phyloP scores from a whole-genome alignment of 1,284 basidiomycete genomes.

The Prillingera fragicola region DNA sequence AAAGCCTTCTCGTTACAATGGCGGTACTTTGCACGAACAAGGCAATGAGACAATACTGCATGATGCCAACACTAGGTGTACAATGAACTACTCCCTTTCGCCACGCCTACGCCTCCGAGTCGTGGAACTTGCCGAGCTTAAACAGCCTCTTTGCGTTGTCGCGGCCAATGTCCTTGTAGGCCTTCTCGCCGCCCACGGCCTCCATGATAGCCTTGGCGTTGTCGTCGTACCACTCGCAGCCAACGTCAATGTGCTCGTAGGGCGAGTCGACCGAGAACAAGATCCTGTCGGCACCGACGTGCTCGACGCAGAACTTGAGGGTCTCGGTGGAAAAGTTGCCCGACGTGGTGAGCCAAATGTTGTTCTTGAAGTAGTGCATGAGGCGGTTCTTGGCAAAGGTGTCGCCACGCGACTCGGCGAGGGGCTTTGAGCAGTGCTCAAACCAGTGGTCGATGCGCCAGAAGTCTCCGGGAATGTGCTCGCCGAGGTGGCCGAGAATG shows the following conservation, averaged over 20 bases:
- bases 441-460: slow-evolving; percentile 45
- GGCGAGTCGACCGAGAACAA: slow-evolving; percentile 45
- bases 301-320: slow-evolving; percentile 33
- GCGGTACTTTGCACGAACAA: no score
- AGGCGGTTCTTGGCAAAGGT: slow-evolving; percentile 28
- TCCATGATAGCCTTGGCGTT: slow-evolving; percentile 9
- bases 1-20: no score
- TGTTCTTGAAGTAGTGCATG: slow-evolving; percentile 20
- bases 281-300: slow-evolving; percentile 34
- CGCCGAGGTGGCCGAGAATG: slow-evolving; percentile 44
- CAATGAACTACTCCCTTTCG: no score
- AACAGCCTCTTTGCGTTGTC: slow-evolving; percentile 23
- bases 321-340: slow-evolving; percentile 18
- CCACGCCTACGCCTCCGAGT: slow-evolving; percentile 14
- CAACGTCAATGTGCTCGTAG: slow-evolving; percentile 40
- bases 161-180: slow-evolving; percentile 16
- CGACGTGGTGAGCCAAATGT: slow-evolving; percentile 21
- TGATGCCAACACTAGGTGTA: no score
- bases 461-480: slow-evolving; percentile 41
- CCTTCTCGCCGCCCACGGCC: slow-evolving; percentile 17
- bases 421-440: slow-evolving; percentile 26
- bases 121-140: slow-evolving; percentile 20
- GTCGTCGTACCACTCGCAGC: slow-evolving; percentile 37
- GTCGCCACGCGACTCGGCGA: slow-evolving; percentile 19
- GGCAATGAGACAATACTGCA: no score